Evolutionary conservation across 129 eudicot species (phyloP).

Genomic region (Erigeron canadensis): DNA sequence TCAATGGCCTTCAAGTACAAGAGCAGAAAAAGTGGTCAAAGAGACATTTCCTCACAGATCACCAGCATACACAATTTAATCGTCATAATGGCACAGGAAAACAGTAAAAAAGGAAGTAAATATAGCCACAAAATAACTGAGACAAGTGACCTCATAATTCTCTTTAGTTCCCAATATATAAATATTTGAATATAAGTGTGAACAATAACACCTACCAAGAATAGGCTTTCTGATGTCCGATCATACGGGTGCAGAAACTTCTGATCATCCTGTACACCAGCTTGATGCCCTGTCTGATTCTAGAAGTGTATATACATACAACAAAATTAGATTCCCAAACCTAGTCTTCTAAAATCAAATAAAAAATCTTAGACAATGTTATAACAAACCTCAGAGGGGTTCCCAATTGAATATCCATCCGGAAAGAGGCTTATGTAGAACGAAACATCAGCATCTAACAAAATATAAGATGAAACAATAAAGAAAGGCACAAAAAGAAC

Average conservation of each 20-base stretch:
- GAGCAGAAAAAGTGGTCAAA: background rate
- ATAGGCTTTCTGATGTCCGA: constrained; percentile 77
- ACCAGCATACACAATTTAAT: background rate
- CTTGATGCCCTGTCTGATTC: constrained; percentile 55
- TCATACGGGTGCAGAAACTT: constrained; percentile 78
- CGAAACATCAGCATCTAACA: constrained; percentile 70
- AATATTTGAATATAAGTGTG: background rate
- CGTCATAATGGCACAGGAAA: background rate
- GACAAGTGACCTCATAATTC: constrained; percentile 1
- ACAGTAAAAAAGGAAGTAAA: background rate
- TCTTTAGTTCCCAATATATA: background rate
- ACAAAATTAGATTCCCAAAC: constrained; percentile 11
- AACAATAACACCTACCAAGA: constrained; percentile 54
- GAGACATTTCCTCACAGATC: constrained; percentile 14
- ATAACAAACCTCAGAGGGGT: constrained; percentile 70
- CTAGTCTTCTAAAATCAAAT: background rate
- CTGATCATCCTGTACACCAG: constrained; percentile 55
- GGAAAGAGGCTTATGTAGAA: constrained; percentile 73
- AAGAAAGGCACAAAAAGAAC: background rate
- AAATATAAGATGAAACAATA: background rate
- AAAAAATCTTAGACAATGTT: constrained; percentile 8
- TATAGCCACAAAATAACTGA: constrained; percentile 7
- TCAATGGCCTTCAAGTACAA: constrained; percentile 73
- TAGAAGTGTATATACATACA: constrained; percentile 25
- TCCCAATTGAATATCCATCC: constrained; percentile 79